These are phyloP conservation scores for Anisodus tanguticus DNA, from an alignment of 257 asterid species.

Conservation along the genomic window DNA sequence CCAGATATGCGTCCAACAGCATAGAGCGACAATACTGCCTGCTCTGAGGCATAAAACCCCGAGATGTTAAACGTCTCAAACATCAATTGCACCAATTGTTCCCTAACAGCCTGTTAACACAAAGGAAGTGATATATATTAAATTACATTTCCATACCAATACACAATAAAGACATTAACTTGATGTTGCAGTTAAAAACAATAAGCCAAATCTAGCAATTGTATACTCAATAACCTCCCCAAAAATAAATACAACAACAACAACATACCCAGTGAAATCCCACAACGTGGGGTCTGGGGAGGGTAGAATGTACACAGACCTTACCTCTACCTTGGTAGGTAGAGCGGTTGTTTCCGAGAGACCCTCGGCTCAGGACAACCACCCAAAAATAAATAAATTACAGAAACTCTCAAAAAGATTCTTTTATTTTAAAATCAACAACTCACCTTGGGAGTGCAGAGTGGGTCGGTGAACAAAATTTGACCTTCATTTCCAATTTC, in stretches of 20 bases:
- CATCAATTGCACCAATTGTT: slow-evolving; percentile 94
- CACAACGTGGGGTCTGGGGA: no score
- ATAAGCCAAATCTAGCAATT: neutral
- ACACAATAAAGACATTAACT: neutral
- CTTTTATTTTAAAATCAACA: neutral
- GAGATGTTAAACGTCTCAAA: slow-evolving; percentile 90
- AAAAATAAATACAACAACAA: neutral
- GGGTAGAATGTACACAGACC: no score
- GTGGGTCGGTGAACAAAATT: slow-evolving; percentile 91
- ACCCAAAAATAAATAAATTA: neutral
- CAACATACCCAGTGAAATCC: no score
- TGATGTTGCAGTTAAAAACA: neutral
- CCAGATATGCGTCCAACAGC: slow-evolving; percentile 97
- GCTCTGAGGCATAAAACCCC: slow-evolving; percentile 95
- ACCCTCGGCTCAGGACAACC: no score
- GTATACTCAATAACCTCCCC: neutral
- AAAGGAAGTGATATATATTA: neutral
- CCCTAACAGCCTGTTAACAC: slow-evolving; percentile 74
- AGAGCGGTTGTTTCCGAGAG: no score
- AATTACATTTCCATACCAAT: neutral
- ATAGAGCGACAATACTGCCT: slow-evolving; percentile 91
- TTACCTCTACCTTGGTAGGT: no score
- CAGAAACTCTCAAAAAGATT: neutral
- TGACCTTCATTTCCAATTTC: slow-evolving; percentile 98
- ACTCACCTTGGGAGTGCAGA: slow-evolving; percentile 86